Evolutionary conservation across 2,329 filamentous ascomycete species (phyloP).

Genomic region (Paecilomyces sp.): DNA sequence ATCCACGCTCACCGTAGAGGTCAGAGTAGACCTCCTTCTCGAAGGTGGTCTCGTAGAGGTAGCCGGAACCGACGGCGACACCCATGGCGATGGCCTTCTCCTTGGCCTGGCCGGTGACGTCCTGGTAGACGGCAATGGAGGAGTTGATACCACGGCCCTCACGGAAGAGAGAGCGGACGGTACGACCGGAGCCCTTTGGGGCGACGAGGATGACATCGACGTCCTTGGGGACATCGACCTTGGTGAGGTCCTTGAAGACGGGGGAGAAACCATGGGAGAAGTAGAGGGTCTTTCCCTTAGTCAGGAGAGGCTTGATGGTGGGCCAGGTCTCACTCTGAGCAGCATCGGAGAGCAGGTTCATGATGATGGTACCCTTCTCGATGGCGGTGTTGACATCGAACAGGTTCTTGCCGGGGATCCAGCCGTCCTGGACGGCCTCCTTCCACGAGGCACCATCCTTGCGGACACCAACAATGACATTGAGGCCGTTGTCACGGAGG

Average conservation of each 20-base stretch:
- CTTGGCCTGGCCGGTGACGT: constrained; percentile 94
- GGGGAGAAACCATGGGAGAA: constrained; percentile 99
- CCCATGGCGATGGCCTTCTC: constrained; percentile 96
- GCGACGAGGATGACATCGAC: constrained; percentile 99
- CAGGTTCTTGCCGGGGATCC: constrained; percentile 96
- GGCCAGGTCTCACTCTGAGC: constrained; percentile 99
- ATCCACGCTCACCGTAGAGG: constrained; percentile 98
- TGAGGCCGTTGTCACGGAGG: constrained; percentile 98
- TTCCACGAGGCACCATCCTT: constrained; percentile 99
- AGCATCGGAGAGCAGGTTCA: constrained; percentile 98
- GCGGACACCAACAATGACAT: constrained; percentile 97
- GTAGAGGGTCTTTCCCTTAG: constrained; percentile 99
- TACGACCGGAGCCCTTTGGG: constrained; percentile 97
- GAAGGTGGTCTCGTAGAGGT: constrained; percentile 99
- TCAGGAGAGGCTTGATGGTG: constrained; percentile 92
- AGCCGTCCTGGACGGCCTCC: constrained; percentile 93
- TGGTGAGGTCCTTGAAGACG: constrained; percentile 99
- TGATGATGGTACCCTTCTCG: constrained; percentile 84
- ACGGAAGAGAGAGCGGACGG: constrained; percentile 96
- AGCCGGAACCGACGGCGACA: constrained; percentile 93
- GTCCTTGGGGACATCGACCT: constrained; percentile 91
- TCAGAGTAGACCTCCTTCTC: constrained; percentile 99
- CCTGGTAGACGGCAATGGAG: constrained; percentile 96
- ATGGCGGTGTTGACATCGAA: constrained; percentile 98
- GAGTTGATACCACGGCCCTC: constrained; percentile 99